A percentile compares a stretch with the other conserved stretches of the same genome.
phyloP scores from a whole-genome alignment of 2,329 filamentous ascomycete genomes.

The Fusarium pseudograminearum region DNA sequence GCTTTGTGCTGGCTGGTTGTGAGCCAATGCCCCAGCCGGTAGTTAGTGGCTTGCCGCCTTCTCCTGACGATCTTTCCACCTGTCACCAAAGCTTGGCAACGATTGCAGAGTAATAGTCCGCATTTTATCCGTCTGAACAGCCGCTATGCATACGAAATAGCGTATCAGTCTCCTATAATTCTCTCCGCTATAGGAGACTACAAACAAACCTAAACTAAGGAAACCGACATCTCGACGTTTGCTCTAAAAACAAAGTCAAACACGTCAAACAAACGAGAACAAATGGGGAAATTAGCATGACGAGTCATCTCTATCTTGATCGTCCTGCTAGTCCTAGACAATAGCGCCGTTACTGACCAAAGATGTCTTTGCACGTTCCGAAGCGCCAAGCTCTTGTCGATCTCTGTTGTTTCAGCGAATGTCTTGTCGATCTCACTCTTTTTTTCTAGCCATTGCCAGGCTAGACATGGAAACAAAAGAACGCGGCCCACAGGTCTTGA shows the following conservation, averaged over 20 bases:
- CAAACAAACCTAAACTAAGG: background rate
- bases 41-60: constrained; percentile 43
- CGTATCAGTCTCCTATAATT: background rate
- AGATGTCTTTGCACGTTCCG: constrained; percentile 23
- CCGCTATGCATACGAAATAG: constrained; percentile 14
- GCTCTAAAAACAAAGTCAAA: background rate
- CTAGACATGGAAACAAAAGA: constrained; percentile 21
- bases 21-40: constrained; percentile 31
- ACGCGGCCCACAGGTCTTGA: constrained; percentile 18
- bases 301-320: constrained; percentile 22
- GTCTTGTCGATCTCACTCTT: constrained; percentile 38
- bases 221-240: background rate
- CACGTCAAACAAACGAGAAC: constrained; percentile 4
- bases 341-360: constrained; percentile 28
- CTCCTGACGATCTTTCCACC: constrained; percentile 44
- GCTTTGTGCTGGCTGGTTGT: constrained; percentile 21
- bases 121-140: constrained; percentile 27
- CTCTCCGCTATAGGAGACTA: constrained; percentile 41
- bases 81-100: constrained; percentile 36
- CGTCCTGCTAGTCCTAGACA: constrained; percentile 28
- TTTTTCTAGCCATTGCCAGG: constrained; percentile 7
- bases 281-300: constrained; percentile 42
- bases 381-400: constrained; percentile 28
- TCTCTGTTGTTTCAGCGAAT: constrained; percentile 32
- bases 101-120: constrained; percentile 18